Evolutionary conservation across 2,329 filamentous ascomycete species (phyloP).

Genomic region (Aspergillus alliaceus): DNA sequence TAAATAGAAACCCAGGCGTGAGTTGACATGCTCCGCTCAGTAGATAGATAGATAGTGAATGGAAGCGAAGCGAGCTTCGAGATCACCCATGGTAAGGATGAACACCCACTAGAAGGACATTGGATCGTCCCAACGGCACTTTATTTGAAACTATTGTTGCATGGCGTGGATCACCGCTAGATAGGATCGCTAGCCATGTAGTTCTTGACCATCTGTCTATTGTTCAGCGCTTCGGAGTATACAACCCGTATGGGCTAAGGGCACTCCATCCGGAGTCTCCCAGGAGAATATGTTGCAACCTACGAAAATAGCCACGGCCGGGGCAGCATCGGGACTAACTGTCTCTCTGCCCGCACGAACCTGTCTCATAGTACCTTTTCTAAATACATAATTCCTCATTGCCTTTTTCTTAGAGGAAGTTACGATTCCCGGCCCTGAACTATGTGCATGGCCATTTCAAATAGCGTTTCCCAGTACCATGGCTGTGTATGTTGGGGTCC

Average conservation of each 20-base stretch:
- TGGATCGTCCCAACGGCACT: neutral
- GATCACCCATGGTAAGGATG: neutral
- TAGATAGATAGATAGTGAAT: neutral
- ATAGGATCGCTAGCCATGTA: neutral
- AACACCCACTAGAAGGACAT: neutral
- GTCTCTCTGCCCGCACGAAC: neutral
- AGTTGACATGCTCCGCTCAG: neutral
- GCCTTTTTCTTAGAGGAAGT: too few species aligned
- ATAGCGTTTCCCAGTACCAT: neutral
- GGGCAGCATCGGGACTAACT: neutral
- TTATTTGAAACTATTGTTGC: constrained; percentile 8
- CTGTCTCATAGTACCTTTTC: neutral
- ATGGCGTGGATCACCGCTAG: constrained; percentile 3
- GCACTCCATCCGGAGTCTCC: neutral
- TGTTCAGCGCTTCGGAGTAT: neutral
- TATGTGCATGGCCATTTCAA: neutral
- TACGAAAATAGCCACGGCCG: neutral
- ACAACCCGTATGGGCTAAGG: neutral
- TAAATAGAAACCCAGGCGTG: neutral
- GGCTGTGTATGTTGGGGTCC: neutral
- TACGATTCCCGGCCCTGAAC: too few species aligned
- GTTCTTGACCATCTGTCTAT: neutral
- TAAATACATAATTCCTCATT: too few species aligned
- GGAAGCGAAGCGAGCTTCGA: neutral
- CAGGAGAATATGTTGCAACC: neutral